Conservation (phyloP, 1,139 yeast species). For the Wickerhamomyces sp. region DNA sequence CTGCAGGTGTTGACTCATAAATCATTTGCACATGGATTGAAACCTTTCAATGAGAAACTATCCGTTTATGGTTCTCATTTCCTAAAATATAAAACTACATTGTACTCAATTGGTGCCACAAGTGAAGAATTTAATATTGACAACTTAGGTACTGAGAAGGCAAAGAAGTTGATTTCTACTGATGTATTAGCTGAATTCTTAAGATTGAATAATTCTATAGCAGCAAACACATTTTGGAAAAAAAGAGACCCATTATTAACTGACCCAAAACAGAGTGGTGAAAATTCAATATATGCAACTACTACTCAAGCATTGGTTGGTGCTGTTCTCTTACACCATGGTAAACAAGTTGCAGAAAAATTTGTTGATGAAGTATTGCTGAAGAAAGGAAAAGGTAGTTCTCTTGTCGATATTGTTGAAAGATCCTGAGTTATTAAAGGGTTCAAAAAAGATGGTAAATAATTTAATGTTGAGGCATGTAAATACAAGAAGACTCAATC, state of each 20-base stretch:
- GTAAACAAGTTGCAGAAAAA: conserved; percentile 51
- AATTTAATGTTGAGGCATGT: no score
- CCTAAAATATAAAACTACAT: conserved; percentile 47
- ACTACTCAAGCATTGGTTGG: conserved; percentile 76
- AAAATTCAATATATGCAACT: conserved; percentile 58
- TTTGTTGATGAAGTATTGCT: conserved; percentile 49
- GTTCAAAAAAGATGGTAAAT: neutral
- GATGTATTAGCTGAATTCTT: conserved; percentile 51
- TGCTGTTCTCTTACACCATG: conserved; percentile 69
- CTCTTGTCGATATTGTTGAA: conserved; percentile 14
- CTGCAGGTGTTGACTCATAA: conserved; percentile 87
- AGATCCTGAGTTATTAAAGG: conserved; percentile 1
- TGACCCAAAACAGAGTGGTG: conserved; percentile 51
- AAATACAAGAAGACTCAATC: neutral
- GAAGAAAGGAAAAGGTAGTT: conserved; percentile 12
- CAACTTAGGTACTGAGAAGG: conserved; percentile 51
- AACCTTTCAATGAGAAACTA: conserved; percentile 85
- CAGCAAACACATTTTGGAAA: conserved; percentile 69
- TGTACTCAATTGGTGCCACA: conserved; percentile 23
- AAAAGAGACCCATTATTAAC: conserved; percentile 50
- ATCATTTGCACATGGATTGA: conserved; percentile 86
- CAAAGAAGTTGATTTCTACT: conserved; percentile 49
- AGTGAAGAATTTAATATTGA: conserved; percentile 36
- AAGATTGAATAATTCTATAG: conserved; percentile 38
- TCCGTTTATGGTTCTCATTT: conserved; percentile 75